Percentiles rank a stretch among this genome's conserved stretches.
phyloP scores from a whole-genome alignment of 2,329 filamentous ascomycete species.

The Lachnellula suecica region DNA sequence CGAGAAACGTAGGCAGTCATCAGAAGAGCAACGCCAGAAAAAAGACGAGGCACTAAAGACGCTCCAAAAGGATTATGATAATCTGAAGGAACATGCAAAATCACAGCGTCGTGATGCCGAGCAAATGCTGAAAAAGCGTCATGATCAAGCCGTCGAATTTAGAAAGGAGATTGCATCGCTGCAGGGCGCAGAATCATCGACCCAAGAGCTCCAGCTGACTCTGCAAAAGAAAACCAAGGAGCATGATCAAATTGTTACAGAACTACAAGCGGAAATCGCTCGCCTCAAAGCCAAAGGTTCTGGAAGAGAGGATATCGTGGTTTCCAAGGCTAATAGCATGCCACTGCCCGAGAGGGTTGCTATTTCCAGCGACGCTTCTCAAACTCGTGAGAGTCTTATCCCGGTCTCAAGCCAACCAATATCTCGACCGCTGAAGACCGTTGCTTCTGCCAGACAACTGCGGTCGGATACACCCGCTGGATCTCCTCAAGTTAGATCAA shows the following conservation, averaged over 20 bases:
- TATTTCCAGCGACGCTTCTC: slow-evolving; percentile 1
- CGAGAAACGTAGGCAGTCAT: slow-evolving; percentile 41
- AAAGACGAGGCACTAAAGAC: slow-evolving; percentile 47
- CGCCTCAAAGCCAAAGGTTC: slow-evolving; percentile 10
- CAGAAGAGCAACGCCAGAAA: slow-evolving; percentile 45
- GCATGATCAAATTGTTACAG: slow-evolving; percentile 20
- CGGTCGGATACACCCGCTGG: slow-evolving; percentile 12
- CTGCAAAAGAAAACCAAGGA: slow-evolving; percentile 18
- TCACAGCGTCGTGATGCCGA: slow-evolving; percentile 54
- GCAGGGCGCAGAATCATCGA: slow-evolving; percentile 31
- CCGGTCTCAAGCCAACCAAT: slow-evolving; percentile 19
- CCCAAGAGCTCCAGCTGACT: slow-evolving; percentile 16
- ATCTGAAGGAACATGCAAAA: slow-evolving; percentile 53
- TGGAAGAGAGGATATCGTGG: background rate
- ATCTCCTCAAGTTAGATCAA: slow-evolving; percentile 11
- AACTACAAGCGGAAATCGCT: slow-evolving; percentile 20
- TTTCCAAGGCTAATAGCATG: background rate
- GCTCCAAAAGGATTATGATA: slow-evolving; percentile 52
- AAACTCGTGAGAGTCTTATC: slow-evolving; percentile 20
- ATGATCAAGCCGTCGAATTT: slow-evolving; percentile 55
- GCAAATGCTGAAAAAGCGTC: slow-evolving; percentile 54
- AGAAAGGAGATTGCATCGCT: slow-evolving; percentile 52
- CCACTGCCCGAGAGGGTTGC: background rate
- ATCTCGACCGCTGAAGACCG: slow-evolving; percentile 19
- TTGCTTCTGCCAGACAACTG: slow-evolving; percentile 9